Percentiles rank a stretch among this genome's conserved stretches.
Conservation (phyloP, 2,329 filamentous ascomycete species). For the Aureobasidium uvarum region DNA sequence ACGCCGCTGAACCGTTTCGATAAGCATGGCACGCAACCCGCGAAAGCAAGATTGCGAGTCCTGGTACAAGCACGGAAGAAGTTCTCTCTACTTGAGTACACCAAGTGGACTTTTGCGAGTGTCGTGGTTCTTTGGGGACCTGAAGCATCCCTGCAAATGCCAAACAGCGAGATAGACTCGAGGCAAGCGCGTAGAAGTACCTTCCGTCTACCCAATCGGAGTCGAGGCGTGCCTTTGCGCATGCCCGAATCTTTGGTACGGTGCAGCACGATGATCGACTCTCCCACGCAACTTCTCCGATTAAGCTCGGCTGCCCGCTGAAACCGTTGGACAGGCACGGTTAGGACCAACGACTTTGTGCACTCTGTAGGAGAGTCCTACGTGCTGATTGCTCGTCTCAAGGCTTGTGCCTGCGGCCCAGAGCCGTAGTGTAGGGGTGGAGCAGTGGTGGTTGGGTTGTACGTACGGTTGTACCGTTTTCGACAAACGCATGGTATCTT, state of each 20-base stretch:
- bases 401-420: conserved; percentile 18
- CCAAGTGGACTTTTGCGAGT: neutral
- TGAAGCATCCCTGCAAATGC: conserved; percentile 14
- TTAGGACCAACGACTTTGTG: conserved; percentile 21
- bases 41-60: neutral
- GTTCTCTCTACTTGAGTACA: neutral
- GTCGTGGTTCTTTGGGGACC: neutral
- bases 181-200: conserved; percentile 5
- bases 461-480: conserved; percentile 24
- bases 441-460: conserved; percentile 4
- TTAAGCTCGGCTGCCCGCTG: conserved; percentile 17
- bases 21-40: neutral
- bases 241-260: conserved; percentile 10
- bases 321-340: conserved; percentile 12
- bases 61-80: neutral
- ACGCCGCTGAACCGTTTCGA: neutral
- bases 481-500: conserved; percentile 23
- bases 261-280: conserved; percentile 15
- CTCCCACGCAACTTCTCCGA: conserved; percentile 9
- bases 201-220: neutral
- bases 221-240: neutral
- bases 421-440: conserved; percentile 17
- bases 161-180: conserved; percentile 17
- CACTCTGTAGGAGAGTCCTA: conserved; percentile 17
- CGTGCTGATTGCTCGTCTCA: conserved; percentile 16